A percentile compares a stretch with the other conserved stretches of the same genome.
Evolutionary conservation across 805 yeast genomes (phyloP).

Genomic region (Ogataea neopini): DNA sequence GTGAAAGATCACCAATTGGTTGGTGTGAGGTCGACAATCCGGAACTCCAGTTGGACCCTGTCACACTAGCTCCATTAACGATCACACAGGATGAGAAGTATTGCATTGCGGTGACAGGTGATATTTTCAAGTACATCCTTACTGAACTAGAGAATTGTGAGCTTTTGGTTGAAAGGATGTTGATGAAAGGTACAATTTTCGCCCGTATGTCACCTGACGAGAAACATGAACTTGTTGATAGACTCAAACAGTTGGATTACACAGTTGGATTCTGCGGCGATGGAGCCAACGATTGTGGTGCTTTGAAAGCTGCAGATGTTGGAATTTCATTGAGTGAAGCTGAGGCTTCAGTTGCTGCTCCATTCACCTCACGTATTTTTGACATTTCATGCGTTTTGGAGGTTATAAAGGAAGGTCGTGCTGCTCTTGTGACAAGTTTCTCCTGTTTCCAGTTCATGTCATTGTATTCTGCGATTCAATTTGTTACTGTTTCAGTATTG

Average conservation of each 20-base stretch:
- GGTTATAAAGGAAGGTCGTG: constrained; percentile 92
- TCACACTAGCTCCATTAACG: constrained; percentile 55
- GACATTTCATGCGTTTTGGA: constrained; percentile 92
- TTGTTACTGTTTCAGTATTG: constrained; percentile 79
- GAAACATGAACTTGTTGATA: constrained; percentile 91
- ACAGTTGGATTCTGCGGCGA: constrained; percentile 98
- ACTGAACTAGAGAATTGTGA: constrained; percentile 48
- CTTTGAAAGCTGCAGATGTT: constrained; percentile 95
- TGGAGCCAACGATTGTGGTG: constrained; percentile 99
- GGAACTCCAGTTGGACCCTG: constrained; percentile 57
- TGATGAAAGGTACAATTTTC: constrained; percentile 74
- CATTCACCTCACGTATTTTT: constrained; percentile 87
- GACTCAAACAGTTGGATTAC: constrained; percentile 79
- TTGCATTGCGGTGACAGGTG: constrained; percentile 88
- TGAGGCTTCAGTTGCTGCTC: constrained; percentile 98
- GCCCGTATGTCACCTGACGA: constrained; percentile 99
- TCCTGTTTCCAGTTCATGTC: constrained; percentile 99
- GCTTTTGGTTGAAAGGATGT: constrained; percentile 50
- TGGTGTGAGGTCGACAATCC: constrained; percentile 75
- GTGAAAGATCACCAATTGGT: constrained; percentile 33
- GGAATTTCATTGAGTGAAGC: constrained; percentile 96
- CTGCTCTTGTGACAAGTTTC: constrained; percentile 91
- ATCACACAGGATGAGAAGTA: constrained; percentile 43
- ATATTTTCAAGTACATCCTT: constrained; percentile 76
- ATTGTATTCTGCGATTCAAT: constrained; percentile 93